Base-by-base conservation (phyloP, 2,329 filamentous ascomycete genomes). In the Cryphonectria naterciae region DNA sequence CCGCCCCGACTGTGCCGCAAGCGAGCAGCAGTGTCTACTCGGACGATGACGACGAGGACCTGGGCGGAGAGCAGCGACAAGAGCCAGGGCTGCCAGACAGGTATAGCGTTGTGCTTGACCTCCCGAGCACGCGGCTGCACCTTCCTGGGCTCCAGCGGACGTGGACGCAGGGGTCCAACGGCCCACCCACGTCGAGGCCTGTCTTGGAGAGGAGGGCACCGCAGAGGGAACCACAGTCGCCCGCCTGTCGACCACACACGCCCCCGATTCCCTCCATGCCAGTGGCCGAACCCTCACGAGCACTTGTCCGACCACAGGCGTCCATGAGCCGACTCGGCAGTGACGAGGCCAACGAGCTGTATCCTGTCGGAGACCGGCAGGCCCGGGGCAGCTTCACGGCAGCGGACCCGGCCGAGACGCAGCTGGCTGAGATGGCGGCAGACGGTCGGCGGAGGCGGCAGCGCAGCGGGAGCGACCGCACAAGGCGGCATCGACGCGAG, bases 321-420 rank as follows among this genome's bases (percentile, higher is more conserved):
- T 67, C 65, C 39, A 61, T 25, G 8, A 69, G 19, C 37, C 54
- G 66, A 28, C 19, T 72, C 66, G 61, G 66, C 54, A 66, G 72
- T 67, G 58, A 28, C 35, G 65, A 37, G 64, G 69, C 70, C 64
- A 70, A 65, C 56, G 60, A 67, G 65, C 68, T 74, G 22, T 75
- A 74, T 41, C 74, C 61, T 32, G 58, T 46, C 4, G 56, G 70
- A 2, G 41, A 37, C 17, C 41, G 43, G 19, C 67, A 64, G 10
- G 35, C 61, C 5, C 46, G 70, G 17, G 77, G 46, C 76, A 75
- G 35, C 82, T 83, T 72, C 76, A 80, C 25, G 81, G 82, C 17
- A 5, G 79, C 83, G 4, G 85, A 87, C 74, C 84, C 85, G 22
- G 86, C 85, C 35, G 85, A 86, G 70, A 77, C 83, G 72, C 82